Evolutionary conservation across 2,329 filamentous ascomycete genomes (phyloP), one percentile per base, ranked within the genome.

Genomic region (Periconia macrospinosa): DNA sequence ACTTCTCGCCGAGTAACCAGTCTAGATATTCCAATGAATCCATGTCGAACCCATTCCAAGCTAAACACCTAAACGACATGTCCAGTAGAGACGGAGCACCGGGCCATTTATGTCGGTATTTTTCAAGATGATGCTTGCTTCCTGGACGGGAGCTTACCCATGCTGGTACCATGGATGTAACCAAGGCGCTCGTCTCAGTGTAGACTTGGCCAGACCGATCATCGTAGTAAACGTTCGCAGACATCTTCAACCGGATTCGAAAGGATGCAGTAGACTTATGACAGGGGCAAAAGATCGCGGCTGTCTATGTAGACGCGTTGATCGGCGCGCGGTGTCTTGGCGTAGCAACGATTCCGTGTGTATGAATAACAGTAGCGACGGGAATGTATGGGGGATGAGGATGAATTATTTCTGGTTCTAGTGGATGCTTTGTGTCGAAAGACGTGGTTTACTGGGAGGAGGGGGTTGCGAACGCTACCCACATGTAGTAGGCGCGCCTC

Each of bases 21-120:
- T 56, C 57, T 6, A 60, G 60, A 52, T 54, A 62, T 48, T 58
- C 53, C 15, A 67, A 41, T 19, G 57, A 52, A 15, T 55, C 58
- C 2, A 59, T 52, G 20, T 50, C 43, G 49, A 67, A 59, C 1
- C 50, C 19, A 37, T 65, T 55, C 56, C 54, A 65, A 8, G 55
- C 41, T 19, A 62, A 66, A 15, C 48, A 50, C 23, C 63, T 62
- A 30, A 65, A 41, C 10, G 56, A 58, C 53, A 59, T 64, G 8
- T 55, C 52, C 33, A 59, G 51, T 5, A 68, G 50, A 6, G 55
- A 60, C 20, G 59, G 52, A n/a, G 54, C 54, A 14, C 61, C 55
- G 18, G 23, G 52, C 9, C 52, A 56, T n/a, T 14, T 47, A 19
- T 58, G 52, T 11, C 44, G 54, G 23, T 60, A 54, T 15, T 41